Evolutionary conservation across 2,329 filamentous ascomycete genomes (phyloP).

Genomic region (Trichophyton schoenleinii): DNA sequence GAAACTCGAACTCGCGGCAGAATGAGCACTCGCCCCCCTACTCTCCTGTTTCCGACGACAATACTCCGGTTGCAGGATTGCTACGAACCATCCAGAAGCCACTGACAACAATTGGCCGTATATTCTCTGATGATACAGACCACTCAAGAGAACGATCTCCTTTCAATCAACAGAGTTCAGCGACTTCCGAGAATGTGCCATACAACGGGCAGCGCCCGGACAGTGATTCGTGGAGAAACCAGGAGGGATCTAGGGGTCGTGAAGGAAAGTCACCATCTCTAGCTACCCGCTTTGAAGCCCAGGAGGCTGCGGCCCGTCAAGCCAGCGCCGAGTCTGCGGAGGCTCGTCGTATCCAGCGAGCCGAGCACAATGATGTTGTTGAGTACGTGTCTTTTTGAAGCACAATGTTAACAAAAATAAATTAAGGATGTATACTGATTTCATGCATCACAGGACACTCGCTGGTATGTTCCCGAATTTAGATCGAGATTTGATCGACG

Average conservation of each 20-base stretch:
- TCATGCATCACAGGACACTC: constrained; percentile 46
- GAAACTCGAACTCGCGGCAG: constrained; percentile 39
- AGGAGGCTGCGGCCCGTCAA: constrained; percentile 80
- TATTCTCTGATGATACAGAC: constrained; percentile 64
- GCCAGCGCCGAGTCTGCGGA: constrained; percentile 83
- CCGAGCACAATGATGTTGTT: constrained; percentile 81
- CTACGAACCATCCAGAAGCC: constrained; percentile 84
- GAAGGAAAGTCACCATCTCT: constrained; percentile 15
- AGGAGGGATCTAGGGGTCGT: constrained; percentile 17
- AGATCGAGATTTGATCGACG: constrained; percentile 86
- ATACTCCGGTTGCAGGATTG: constrained; percentile 69
- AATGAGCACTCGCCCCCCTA: constrained; percentile 22
- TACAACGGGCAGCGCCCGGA: constrained; percentile 5
- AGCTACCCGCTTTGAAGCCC: constrained; percentile 46
- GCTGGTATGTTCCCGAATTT: constrained; percentile 94
- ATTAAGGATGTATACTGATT: too few species aligned
- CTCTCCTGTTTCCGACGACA: constrained; percentile 51
- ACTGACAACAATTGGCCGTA: constrained; percentile 80
- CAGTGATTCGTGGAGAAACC: constrained; percentile 13
- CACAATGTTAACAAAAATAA: too few species aligned
- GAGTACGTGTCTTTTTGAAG: constrained; percentile 40
- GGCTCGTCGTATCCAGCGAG: constrained; percentile 65
- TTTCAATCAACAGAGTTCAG: constrained; percentile 21
- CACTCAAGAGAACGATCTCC: constrained; percentile 28
- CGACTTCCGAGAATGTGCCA: constrained; percentile 8